Evolutionary conservation across 805 yeast genomes (phyloP).

Genomic region (Sporopachydermia lactativora): DNA sequence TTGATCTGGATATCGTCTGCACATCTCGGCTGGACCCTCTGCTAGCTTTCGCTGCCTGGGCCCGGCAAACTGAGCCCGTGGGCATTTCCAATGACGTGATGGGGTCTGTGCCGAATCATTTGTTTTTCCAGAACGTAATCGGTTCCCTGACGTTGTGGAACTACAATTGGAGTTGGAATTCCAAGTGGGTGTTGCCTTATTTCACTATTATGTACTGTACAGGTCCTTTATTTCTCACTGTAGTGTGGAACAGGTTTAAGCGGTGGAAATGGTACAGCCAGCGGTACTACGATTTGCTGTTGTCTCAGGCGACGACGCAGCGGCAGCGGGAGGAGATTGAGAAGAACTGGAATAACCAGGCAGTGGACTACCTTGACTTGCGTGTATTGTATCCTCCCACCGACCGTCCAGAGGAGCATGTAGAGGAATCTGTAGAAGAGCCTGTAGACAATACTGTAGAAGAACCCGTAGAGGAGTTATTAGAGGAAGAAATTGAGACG

Average conservation of each 20-base stretch:
- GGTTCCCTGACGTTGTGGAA: slow-evolving; percentile 43
- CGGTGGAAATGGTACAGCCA: not conserved
- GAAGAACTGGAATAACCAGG: not conserved
- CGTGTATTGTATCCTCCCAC: slow-evolving; percentile 1
- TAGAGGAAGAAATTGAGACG: not conserved
- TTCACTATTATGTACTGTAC: slow-evolving; percentile 74
- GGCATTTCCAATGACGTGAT: slow-evolving; percentile 76
- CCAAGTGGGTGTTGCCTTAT: slow-evolving; percentile 63
- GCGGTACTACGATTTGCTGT: not conserved
- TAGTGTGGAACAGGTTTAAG: slow-evolving; percentile 69
- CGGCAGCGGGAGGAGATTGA: not conserved
- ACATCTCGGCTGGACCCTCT: slow-evolving; percentile 58
- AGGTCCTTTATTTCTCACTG: slow-evolving; percentile 66
- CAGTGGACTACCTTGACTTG: not conserved
- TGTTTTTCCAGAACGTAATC: slow-evolving; percentile 54
- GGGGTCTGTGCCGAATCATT: slow-evolving; percentile 72
- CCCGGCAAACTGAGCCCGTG: slow-evolving; percentile 63
- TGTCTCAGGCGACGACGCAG: not conserved
- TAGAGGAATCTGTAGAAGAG: not conserved
- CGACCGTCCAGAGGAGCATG: not conserved
- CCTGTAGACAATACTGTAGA: no score
- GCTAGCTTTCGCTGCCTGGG: slow-evolving; percentile 62
- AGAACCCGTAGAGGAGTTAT: no score
- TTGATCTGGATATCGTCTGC: slow-evolving; percentile 76
- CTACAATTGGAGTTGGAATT: slow-evolving; percentile 45